phyloP scores from a whole-genome alignment of 805 yeast genomes.

The Nakazawaea laoshanensis region DNA sequence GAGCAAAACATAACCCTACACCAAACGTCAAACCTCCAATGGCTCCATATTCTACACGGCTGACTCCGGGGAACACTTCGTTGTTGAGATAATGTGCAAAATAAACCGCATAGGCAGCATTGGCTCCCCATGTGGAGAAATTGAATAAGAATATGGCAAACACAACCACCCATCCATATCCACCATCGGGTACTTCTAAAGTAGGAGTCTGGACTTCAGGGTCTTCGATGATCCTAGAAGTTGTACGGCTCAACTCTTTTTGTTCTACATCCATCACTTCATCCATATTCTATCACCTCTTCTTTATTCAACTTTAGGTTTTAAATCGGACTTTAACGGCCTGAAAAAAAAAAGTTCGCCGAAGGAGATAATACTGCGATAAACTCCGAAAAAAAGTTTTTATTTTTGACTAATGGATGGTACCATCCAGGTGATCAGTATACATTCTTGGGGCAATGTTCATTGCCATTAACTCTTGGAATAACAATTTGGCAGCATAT shows the following conservation, averaged over 20 bases:
- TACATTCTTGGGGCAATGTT: slow-evolving; percentile 95
- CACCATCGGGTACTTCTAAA: slow-evolving; percentile 30
- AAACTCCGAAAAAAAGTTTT: too few relatives aligned
- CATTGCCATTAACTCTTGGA: slow-evolving; percentile 99
- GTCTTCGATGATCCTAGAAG: too few relatives aligned
- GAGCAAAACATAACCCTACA: slow-evolving; percentile 39
- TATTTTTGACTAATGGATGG: slow-evolving; percentile 7
- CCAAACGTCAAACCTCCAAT: slow-evolving; percentile 66
- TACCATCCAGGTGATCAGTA: slow-evolving; percentile 74
- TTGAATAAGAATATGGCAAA: slow-evolving; percentile 40
- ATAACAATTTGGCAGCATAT: slow-evolving; percentile 93
- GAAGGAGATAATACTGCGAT: too few relatives aligned
- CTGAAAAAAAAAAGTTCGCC: too few relatives aligned
- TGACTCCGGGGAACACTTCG: slow-evolving; percentile 44
- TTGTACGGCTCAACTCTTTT: too few relatives aligned
- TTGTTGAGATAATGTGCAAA: slow-evolving; percentile 46
- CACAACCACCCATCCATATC: slow-evolving; percentile 61
- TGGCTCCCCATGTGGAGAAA: slow-evolving; percentile 68
- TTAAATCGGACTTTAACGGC: too few relatives aligned
- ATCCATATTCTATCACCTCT: too few relatives aligned
- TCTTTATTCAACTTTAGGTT: background rate
- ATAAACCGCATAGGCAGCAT: slow-evolving; percentile 58
- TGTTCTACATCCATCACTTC: too few relatives aligned
- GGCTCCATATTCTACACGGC: slow-evolving; percentile 51
- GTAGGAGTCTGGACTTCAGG: too few relatives aligned